phyloP scores from a whole-genome alignment of 1,284 basidiomycete genomes.

The Leccinum pachyderme region DNA sequence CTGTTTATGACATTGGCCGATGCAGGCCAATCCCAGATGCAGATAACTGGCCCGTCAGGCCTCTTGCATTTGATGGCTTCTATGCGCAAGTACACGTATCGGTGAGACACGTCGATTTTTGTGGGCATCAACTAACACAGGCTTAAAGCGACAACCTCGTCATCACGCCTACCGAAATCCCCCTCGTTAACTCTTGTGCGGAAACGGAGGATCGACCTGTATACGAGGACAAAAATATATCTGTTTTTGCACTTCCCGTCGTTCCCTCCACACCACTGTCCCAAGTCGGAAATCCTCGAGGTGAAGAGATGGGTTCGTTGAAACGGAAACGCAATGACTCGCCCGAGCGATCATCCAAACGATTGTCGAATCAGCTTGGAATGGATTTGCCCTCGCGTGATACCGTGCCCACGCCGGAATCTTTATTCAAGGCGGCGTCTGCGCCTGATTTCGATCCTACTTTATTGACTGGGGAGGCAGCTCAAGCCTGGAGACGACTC shows the following conservation, averaged over 20 bases:
- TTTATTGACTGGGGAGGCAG: slow-evolving; percentile 38
- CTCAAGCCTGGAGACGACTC: slow-evolving; percentile 51
- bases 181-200: slow-evolving; percentile 28
- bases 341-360: slow-evolving; percentile 36
- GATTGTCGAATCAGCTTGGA: slow-evolving; percentile 7
- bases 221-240: slow-evolving; percentile 63
- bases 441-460: slow-evolving; percentile 38
- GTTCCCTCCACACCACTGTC: slow-evolving; percentile 23
- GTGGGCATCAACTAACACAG: background rate
- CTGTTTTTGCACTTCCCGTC: slow-evolving; percentile 62
- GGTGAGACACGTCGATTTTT: slow-evolving; percentile 42
- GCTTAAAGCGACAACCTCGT: slow-evolving; percentile 45
- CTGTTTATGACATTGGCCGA: slow-evolving; percentile 84
- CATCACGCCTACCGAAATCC: slow-evolving; percentile 49
- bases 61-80: slow-evolving; percentile 70
- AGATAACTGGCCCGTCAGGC: slow-evolving; percentile 73
- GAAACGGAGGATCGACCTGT: slow-evolving; percentile 37
- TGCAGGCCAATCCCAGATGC: slow-evolving; percentile 54
- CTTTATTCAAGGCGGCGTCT: slow-evolving; percentile 22
- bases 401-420: background rate
- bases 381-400: background rate
- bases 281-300: background rate
- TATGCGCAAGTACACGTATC: slow-evolving; percentile 60
- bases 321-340: slow-evolving; percentile 49
- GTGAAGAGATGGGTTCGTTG: slow-evolving; percentile 9